Conservation (phyloP, 352 stramenopile genomes). For the Phytophthora niederhauseri region DNA sequence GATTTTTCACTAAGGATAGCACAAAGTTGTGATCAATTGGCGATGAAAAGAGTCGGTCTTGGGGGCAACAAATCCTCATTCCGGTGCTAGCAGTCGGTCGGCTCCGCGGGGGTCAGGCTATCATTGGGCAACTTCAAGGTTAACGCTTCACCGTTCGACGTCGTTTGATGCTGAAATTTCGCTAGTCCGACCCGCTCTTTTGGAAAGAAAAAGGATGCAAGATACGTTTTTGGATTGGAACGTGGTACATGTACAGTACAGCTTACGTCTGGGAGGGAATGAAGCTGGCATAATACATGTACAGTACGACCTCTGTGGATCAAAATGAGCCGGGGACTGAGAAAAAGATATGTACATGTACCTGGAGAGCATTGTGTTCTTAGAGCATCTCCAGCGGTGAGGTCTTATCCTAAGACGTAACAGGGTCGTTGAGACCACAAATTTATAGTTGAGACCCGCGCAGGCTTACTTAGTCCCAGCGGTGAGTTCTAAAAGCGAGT, state of each 20-base stretch:
- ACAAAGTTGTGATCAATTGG: no score
- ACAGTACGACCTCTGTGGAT: not conserved
- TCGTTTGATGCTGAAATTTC: slow-evolving; percentile 3
- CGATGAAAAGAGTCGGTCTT: slow-evolving; percentile 3
- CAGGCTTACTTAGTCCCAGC: no score
- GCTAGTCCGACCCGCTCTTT: slow-evolving; percentile 1
- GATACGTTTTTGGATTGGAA: slow-evolving; percentile 1
- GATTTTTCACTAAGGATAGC: no score
- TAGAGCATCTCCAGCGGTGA: no score
- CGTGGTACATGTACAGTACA: not conserved
- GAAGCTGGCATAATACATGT: not conserved
- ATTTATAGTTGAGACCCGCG: no score
- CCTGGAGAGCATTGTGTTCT: no score
- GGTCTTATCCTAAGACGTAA: no score
- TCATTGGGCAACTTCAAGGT: not conserved
- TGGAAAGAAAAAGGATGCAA: not conserved
- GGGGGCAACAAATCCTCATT: slow-evolving; percentile 3
- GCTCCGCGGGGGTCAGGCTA: not conserved
- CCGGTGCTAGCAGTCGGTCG: not conserved
- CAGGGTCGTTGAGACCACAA: no score
- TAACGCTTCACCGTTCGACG: not conserved
- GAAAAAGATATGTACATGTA: not conserved
- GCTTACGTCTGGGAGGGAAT: no score
- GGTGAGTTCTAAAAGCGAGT: no score
- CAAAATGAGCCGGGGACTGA: not conserved